A percentile compares a stretch with the other conserved stretches of the same genome.
Conservation (phyloP, 148 eudicot genomes). For the Hydrangea macrophylla region DNA sequence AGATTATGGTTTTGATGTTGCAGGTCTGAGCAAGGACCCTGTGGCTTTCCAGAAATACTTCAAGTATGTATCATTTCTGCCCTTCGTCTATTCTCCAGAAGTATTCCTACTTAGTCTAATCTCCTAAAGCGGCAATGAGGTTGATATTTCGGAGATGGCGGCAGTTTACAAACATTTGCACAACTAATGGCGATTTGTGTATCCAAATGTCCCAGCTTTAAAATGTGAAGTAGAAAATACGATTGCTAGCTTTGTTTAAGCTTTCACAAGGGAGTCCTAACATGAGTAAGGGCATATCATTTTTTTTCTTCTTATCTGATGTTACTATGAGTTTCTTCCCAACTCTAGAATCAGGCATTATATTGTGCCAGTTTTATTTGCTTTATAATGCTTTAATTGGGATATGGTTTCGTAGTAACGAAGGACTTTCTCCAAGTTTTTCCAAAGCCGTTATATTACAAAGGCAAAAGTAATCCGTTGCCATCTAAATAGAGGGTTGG, state of each 20-base stretch:
- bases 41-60: conserved; percentile 58
- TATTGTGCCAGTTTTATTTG: neutral
- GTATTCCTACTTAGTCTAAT: neutral
- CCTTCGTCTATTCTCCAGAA: neutral
- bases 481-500: too few relatives aligned
- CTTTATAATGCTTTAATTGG: neutral
- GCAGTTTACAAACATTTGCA: neutral
- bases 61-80: conserved; percentile 46
- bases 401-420: conserved; percentile 3
- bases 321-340: neutral
- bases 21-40: conserved; percentile 76
- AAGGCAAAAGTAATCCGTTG: too few relatives aligned
- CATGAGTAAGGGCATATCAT: neutral
- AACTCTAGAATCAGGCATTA: neutral
- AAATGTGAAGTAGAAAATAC: neutral
- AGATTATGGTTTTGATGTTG: conserved; percentile 96
- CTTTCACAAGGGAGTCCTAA: neutral
- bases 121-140: neutral
- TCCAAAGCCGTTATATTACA: too few relatives aligned
- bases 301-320: conserved; percentile 1
- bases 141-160: neutral
- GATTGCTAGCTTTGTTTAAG: neutral
- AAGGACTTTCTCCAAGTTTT: too few relatives aligned
- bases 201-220: neutral
- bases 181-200: too few relatives aligned